Conservation (phyloP, 108 stramenopile genomes). For the Skeletonema tropicum region DNA sequence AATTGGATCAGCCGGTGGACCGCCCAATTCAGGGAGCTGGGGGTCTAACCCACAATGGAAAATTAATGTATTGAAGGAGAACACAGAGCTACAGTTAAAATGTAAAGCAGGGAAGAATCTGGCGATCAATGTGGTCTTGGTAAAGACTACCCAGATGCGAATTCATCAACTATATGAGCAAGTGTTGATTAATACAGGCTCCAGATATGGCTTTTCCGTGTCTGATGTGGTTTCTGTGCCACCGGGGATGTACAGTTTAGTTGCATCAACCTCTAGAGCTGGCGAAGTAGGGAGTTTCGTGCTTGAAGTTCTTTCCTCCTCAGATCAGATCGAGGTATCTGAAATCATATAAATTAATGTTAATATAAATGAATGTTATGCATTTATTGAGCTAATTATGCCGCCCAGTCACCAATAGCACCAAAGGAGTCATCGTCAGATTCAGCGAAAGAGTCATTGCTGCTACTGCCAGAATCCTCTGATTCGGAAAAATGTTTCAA, state of each 20-base stretch:
- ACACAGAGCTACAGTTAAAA: slow-evolving; percentile 53
- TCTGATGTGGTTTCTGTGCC: slow-evolving; percentile 44
- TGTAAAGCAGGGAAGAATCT: slow-evolving; percentile 52
- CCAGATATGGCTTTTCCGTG: slow-evolving; percentile 67
- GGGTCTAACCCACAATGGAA: slow-evolving; percentile 67
- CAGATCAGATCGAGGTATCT: slow-evolving; percentile 15
- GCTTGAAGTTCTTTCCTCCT: slow-evolving; percentile 28
- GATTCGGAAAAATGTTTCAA: neutral
- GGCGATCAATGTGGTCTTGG: slow-evolving; percentile 66
- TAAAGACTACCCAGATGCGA: slow-evolving; percentile 30
- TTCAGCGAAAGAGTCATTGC: neutral
- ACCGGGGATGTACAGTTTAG: slow-evolving; percentile 59
- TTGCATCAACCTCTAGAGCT: slow-evolving; percentile 54
- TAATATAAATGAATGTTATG: slow-evolving; percentile 4
- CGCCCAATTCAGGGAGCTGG: slow-evolving; percentile 50
- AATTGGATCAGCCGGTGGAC: slow-evolving; percentile 57
- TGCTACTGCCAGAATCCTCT: neutral
- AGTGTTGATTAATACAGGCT: slow-evolving; percentile 63
- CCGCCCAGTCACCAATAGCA: neutral
- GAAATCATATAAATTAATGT: slow-evolving; percentile 21
- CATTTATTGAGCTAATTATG: neutral
- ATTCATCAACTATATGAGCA: slow-evolving; percentile 38
- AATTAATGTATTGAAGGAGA: slow-evolving; percentile 25
- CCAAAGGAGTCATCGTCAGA: slow-evolving; percentile 1
- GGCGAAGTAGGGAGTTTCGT: slow-evolving; percentile 50